phyloP scores from a whole-genome alignment of 495 filamentous ascomycete species.

The Bacidia rubella region DNA sequence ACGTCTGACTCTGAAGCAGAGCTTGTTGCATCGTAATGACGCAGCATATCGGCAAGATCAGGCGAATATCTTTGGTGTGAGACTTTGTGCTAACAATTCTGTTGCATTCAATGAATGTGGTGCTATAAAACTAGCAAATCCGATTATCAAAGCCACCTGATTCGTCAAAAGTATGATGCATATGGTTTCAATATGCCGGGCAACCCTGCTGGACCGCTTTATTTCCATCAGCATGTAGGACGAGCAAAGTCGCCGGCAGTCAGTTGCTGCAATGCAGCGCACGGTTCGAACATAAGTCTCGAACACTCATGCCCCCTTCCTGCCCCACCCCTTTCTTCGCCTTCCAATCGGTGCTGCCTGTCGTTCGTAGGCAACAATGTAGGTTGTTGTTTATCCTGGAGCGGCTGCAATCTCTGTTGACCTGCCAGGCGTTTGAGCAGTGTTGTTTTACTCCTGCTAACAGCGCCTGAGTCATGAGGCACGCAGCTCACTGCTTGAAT shows the following conservation, averaged over 20 bases:
- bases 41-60: too few relatives aligned
- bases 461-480: neutral
- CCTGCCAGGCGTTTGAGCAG: neutral
- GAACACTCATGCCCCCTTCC: neutral
- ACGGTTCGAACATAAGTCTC: neutral
- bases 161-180: too few relatives aligned
- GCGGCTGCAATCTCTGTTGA: neutral
- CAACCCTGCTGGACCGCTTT: too few relatives aligned
- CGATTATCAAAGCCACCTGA: neutral
- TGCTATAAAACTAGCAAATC: neutral
- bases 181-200: too few relatives aligned
- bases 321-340: neutral
- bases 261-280: neutral
- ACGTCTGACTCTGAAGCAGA: too few relatives aligned
- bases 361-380: neutral
- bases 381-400: neutral
- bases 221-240: too few relatives aligned
- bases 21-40: too few relatives aligned
- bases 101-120: neutral
- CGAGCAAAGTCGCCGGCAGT: neutral
- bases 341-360: neutral
- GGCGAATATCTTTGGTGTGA: too few relatives aligned
- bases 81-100: too few relatives aligned
- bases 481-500: neutral
- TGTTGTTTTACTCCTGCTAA: neutral